phyloP scores from a whole-genome alignment of 176 grass and related monocot genomes.

The Avena atlantica region DNA sequence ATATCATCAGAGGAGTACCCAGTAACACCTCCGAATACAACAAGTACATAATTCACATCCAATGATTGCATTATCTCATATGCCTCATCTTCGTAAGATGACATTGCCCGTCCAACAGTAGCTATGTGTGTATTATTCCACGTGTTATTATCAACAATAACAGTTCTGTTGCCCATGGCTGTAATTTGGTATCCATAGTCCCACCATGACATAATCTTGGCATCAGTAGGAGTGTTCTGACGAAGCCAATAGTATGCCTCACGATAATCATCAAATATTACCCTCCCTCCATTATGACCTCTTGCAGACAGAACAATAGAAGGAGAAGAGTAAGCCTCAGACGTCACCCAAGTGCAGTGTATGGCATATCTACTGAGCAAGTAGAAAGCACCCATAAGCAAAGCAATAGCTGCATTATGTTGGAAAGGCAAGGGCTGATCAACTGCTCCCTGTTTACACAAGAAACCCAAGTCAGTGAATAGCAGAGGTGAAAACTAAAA shows the following conservation, averaged over 20 bases:
- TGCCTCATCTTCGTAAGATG: conserved; percentile 94
- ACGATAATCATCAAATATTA: conserved; percentile 99
- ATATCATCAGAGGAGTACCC: conserved; percentile 99
- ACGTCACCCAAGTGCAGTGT: conserved; percentile 99
- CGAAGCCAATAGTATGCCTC: conserved; percentile 99
- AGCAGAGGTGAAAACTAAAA: not conserved
- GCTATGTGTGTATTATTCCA: conserved; percentile 99
- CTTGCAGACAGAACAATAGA: conserved; percentile 95
- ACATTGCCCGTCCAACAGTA: conserved; percentile 98
- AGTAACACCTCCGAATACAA: conserved; percentile 96
- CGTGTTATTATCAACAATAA: conserved; percentile 99
- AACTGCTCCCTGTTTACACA: conserved; percentile 71
- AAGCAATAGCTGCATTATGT: conserved; percentile 70
- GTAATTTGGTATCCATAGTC: conserved; percentile 99
- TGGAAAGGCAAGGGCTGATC: conserved; percentile 92
- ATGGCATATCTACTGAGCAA: conserved; percentile 93
- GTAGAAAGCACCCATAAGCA: conserved; percentile 94
- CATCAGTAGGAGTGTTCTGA: conserved; percentile 93
- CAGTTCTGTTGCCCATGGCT: conserved; percentile 99
- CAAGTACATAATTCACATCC: conserved; percentile 97
- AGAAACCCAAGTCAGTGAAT: conserved; percentile 37
- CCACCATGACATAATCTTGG: conserved; percentile 99
- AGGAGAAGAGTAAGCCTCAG: conserved; percentile 97
- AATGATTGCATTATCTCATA: conserved; percentile 99
- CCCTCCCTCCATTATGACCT: conserved; percentile 79